Percentiles rank a stretch among this genome's conserved stretches.
Evolutionary conservation across 2,329 filamentous ascomycete species (phyloP).

Genomic region (Penicillium sp.): DNA sequence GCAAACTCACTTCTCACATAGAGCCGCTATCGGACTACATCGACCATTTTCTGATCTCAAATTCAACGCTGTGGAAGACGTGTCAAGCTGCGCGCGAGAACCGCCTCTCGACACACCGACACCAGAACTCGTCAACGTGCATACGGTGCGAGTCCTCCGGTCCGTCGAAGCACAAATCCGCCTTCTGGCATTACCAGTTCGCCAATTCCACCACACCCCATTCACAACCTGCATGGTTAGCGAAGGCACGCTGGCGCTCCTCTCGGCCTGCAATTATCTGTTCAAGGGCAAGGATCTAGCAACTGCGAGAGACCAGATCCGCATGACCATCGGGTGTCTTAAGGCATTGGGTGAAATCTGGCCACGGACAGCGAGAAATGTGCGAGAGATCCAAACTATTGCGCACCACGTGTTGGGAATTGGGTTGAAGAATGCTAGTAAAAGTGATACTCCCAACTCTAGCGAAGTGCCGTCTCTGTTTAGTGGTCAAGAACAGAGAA

Average conservation of each 20-base stretch:
- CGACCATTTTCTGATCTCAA: slow-evolving; percentile 42
- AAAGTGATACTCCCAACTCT: not conserved
- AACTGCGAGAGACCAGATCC: slow-evolving; percentile 43
- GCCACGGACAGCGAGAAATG: slow-evolving; percentile 37
- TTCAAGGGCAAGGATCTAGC: slow-evolving; percentile 34
- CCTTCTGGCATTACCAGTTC: slow-evolving; percentile 38
- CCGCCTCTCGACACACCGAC: slow-evolving; percentile 15
- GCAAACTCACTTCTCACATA: slow-evolving; percentile 9
- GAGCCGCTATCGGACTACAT: slow-evolving; percentile 38
- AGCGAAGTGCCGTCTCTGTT: slow-evolving; percentile 4
- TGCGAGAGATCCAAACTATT: slow-evolving; percentile 43
- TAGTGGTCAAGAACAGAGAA: not conserved
- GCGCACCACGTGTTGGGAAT: slow-evolving; percentile 32
- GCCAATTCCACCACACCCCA: slow-evolving; percentile 38
- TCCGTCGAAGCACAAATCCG: slow-evolving; percentile 41
- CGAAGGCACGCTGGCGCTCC: slow-evolving; percentile 33
- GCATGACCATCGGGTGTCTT: slow-evolving; percentile 44
- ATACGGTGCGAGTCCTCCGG: slow-evolving; percentile 41
- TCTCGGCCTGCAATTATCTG: slow-evolving; percentile 38
- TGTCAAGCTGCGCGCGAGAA: slow-evolving; percentile 38
- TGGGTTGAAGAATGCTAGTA: not conserved
- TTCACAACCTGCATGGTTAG: slow-evolving; percentile 46
- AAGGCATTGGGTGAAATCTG: slow-evolving; percentile 39
- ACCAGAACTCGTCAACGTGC: slow-evolving; percentile 34
- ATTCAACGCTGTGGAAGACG: slow-evolving; percentile 39